phyloP scores from a whole-genome alignment of 2,329 filamentous ascomycete species.

The Aspergillus udagawae region DNA sequence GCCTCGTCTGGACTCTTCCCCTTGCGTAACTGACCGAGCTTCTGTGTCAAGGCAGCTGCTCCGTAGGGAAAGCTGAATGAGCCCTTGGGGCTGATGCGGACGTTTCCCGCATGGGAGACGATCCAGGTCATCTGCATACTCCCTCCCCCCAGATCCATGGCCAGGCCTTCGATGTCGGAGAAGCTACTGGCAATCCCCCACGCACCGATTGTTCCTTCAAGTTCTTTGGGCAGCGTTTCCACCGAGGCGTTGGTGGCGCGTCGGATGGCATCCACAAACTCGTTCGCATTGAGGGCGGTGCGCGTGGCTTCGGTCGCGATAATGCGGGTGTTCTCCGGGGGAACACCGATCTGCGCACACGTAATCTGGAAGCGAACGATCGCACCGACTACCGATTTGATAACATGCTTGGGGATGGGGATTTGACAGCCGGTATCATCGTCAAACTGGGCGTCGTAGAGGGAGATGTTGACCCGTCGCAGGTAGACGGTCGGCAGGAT shows the following conservation, averaged over 20 bases:
- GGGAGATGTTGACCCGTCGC: conserved; percentile 71
- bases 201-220: conserved; percentile 77
- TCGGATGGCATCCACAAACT: conserved; percentile 64
- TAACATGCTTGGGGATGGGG: conserved; percentile 57
- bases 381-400: conserved; percentile 60
- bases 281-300: conserved; percentile 67
- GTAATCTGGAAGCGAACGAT: conserved; percentile 67
- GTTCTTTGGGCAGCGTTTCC: conserved; percentile 68
- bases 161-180: conserved; percentile 64
- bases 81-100: conserved; percentile 51
- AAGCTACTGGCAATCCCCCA: conserved; percentile 77
- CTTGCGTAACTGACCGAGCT: conserved; percentile 46
- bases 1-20: conserved; percentile 35
- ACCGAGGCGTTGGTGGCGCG: conserved; percentile 62
- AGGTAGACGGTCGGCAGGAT: conserved; percentile 73
- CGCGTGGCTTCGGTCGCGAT: conserved; percentile 89
- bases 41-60: conserved; percentile 60
- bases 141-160: conserved; percentile 76
- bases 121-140: conserved; percentile 68
- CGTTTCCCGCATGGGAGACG: conserved; percentile 46
- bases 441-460: conserved; percentile 69
- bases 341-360: conserved; percentile 65
- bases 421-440: conserved; percentile 36
- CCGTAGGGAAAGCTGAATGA: conserved; percentile 65
- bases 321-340: conserved; percentile 59